These are phyloP conservation scores for Cryomyces antarcticus DNA, from an alignment of 495 filamentous ascomycete species.

Conservation along the genomic window DNA sequence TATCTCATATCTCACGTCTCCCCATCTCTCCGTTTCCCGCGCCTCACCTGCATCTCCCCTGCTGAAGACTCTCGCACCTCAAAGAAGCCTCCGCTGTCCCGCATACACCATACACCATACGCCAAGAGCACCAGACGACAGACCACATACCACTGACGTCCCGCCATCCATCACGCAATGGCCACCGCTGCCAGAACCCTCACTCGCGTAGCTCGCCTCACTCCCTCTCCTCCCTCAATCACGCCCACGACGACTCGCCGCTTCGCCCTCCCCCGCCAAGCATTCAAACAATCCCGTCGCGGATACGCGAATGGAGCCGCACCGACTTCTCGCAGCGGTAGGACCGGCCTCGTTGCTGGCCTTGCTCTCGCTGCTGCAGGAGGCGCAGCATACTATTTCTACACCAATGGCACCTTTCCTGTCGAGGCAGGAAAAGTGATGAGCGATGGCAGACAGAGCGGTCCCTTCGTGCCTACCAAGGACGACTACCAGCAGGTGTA, in stretches of 20 bases:
- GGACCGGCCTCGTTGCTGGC: conserved; percentile 29
- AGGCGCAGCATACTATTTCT: conserved; percentile 45
- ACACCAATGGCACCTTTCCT: conserved; percentile 28
- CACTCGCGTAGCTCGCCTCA: conserved; percentile 22
- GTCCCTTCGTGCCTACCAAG: conserved; percentile 14
- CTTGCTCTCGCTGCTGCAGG: conserved; percentile 40
- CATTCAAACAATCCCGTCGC: conserved; percentile 45
- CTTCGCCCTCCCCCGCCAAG: conserved; percentile 33
- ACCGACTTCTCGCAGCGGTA: conserved; percentile 24
- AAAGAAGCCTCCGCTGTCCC: too few species aligned
- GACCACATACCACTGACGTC: too few species aligned
- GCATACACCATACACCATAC: too few species aligned
- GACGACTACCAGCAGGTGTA: conserved; percentile 95
- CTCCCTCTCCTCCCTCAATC: conserved; percentile 23
- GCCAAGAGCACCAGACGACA: too few species aligned
- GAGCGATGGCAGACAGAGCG: conserved; percentile 8
- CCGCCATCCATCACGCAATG: background rate
- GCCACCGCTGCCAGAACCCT: conserved; percentile 1
- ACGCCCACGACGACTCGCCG: conserved; percentile 26
- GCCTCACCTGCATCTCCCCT: too few species aligned
- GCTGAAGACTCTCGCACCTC: too few species aligned
- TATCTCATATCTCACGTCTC: too few species aligned
- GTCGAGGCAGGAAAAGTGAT: conserved; percentile 6
- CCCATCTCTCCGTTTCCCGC: too few species aligned
- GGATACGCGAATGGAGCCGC: conserved; percentile 54